Base-by-base conservation (phyloP, 164 flowering plant species). In the Cinnamomum micranthum region DNA sequence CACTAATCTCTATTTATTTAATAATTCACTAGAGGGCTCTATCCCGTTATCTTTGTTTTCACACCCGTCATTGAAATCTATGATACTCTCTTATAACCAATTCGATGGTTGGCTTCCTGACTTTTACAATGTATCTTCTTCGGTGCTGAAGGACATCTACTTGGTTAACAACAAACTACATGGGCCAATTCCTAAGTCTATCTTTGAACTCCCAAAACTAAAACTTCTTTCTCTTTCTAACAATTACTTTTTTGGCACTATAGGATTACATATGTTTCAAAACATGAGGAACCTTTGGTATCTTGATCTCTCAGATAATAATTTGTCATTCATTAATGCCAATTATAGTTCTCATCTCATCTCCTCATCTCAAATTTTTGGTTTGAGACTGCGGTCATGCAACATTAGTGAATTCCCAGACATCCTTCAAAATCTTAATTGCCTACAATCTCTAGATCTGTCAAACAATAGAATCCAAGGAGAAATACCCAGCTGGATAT, bases 1-100 rank as follows among this genome's bases (percentile, higher is more conserved):
- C 19, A 52, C 1, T 13, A 0, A 0, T 12, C 59, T 52, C 20
- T 0, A 3, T 15, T 52, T 52, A 52, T 0, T 0, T 0, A 13
- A 52, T 19, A 52, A 52, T 52, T 52, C 19, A 19, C 19, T 52
- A 1, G 19, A 52, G 3, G 59, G 59, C 0, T 4, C 4, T 14
- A 15, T 52, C 19, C 59, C 59, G 4, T 0, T 13, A 23, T n/a
- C 66, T 15, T 14, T 63, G 27, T 63, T 63, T n/a, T 20, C 12
- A 3, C 66, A n/a, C 24, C 27, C 66, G 0, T n/a, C 27, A 63
- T 22, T 63, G 22, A 12, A 5, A n/a, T 10, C 0, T 2, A 11
- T 63, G 24, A 5, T 1, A 23, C 66, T 63, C 28, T 0, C 2
- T 11, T 63, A 7, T 7, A 63, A 27, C 27, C 27, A 28, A 28